A percentile compares a stretch with the other conserved stretches of the same genome.
These are phyloP conservation scores for Hanseniaspora taiwanica DNA, from an alignment of 805 yeast species.

Conservation along the genomic window DNA sequence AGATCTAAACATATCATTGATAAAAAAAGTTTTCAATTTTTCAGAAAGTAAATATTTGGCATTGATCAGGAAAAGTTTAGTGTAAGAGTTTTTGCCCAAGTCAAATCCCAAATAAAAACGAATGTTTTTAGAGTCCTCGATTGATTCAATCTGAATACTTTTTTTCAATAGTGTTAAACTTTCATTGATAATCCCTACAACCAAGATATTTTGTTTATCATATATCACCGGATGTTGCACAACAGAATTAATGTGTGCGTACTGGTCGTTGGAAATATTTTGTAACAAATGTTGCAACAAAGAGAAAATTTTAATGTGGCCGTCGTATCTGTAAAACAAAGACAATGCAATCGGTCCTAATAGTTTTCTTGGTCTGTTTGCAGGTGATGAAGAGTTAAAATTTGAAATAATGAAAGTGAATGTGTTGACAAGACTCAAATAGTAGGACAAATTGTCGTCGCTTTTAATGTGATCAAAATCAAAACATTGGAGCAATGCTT, in stretches of 20 bases:
- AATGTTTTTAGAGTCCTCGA: slow-evolving; percentile 18
- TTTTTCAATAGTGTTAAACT: slow-evolving; percentile 34
- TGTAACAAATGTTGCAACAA: slow-evolving; percentile 13
- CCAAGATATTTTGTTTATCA: slow-evolving; percentile 26
- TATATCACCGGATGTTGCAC: slow-evolving; percentile 21
- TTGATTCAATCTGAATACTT: slow-evolving; percentile 26
- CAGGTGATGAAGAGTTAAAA: slow-evolving; percentile 21
- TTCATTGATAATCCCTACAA: slow-evolving; percentile 28
- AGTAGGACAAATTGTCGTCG: slow-evolving; percentile 3
- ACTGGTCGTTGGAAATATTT: slow-evolving; percentile 13
- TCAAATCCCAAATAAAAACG: slow-evolving; percentile 13
- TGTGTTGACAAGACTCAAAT: neutral
- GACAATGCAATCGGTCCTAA: slow-evolving; percentile 29
- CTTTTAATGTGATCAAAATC: slow-evolving; percentile 12
- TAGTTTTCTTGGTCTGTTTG: slow-evolving; percentile 18
- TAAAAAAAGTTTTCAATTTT: slow-evolving; percentile 13
- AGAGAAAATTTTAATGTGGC: slow-evolving; percentile 23
- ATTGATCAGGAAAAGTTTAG: slow-evolving; percentile 13
- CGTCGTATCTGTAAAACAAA: slow-evolving; percentile 39
- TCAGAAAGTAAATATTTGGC: slow-evolving; percentile 14
- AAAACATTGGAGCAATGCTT: slow-evolving; percentile 19
- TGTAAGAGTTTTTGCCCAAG: slow-evolving; percentile 13
- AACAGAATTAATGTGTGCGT: slow-evolving; percentile 23
- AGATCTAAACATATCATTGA: slow-evolving; percentile 13
- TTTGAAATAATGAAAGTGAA: slow-evolving; percentile 14